These are phyloP conservation scores for Candida ulmi DNA, from an alignment of 805 yeast genomes.

Conservation along the genomic window DNA sequence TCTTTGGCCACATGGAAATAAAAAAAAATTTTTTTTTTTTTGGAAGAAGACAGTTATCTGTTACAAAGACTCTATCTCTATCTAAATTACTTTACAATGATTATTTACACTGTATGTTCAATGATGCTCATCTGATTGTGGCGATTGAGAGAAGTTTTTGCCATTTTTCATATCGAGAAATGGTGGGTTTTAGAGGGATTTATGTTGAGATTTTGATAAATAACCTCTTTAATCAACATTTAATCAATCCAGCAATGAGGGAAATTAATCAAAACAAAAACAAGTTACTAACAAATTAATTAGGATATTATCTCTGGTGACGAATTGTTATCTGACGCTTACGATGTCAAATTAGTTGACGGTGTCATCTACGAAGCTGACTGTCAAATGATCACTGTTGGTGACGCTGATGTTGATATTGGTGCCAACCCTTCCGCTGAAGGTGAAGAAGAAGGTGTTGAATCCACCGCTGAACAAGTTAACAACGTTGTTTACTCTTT, in stretches of 20 bases:
- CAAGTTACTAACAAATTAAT: constrained; percentile 25
- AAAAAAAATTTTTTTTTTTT: constrained; percentile 9
- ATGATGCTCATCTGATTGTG: neutral
- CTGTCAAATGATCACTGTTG: constrained; percentile 87
- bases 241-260: neutral
- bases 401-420: constrained; percentile 91
- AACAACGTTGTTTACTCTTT: constrained; percentile 98
- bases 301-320: constrained; percentile 89
- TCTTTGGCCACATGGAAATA: constrained; percentile 1
- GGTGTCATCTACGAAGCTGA: constrained; percentile 94
- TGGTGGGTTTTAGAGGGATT: neutral
- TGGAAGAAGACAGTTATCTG: neutral
- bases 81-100: constrained; percentile 8
- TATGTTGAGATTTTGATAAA: neutral
- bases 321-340: constrained; percentile 96
- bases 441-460: constrained; percentile 71
- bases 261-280: neutral
- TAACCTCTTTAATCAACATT: too few relatives aligned
- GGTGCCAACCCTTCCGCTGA: constrained; percentile 99
- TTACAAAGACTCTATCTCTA: neutral
- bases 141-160: constrained; percentile 1
- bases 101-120: constrained; percentile 13
- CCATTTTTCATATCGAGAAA: neutral
- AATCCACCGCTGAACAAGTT: constrained; percentile 83
- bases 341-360: constrained; percentile 82